Percentiles rank a stretch among this genome's conserved stretches.
phyloP scores from a whole-genome alignment of 768 basidiomycete species.

The Peribolospora baueri region DNA sequence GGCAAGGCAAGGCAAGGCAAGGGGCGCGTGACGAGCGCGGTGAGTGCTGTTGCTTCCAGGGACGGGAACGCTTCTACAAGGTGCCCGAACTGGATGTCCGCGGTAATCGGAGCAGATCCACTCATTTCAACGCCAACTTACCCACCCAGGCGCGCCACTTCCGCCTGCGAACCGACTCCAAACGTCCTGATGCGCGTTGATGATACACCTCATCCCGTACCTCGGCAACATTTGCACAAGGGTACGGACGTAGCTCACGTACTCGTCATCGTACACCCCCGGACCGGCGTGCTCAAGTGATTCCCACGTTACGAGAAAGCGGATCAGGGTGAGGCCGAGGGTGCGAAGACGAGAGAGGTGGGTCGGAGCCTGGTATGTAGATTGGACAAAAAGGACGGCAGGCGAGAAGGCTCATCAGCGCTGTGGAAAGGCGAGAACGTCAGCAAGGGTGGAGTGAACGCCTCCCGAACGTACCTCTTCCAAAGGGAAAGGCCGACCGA shows the following conservation, averaged over 20 bases:
- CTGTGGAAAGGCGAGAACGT: not conserved
- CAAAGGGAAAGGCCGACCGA: conserved; percentile 73
- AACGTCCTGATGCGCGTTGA: conserved; percentile 53
- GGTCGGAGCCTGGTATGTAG: not conserved
- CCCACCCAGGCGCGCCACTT: too few relatives aligned
- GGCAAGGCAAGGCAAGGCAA: conserved; percentile 14
- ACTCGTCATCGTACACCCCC: conserved; percentile 67
- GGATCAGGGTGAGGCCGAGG: conserved; percentile 10
- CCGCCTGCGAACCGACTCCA: too few relatives aligned
- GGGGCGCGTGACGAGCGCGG: conserved; percentile 89
- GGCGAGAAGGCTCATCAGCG: too few relatives aligned
- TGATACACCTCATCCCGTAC: conserved; percentile 48
- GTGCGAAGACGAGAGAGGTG: conserved; percentile 8
- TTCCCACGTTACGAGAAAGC: conserved; percentile 86
- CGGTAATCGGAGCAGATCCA: not conserved
- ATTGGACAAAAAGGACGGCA: too few relatives aligned
- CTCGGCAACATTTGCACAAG: conserved; percentile 44
- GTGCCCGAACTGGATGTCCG: conserved; percentile 76
- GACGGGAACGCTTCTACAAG: too few relatives aligned
- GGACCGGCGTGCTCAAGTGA: conserved; percentile 80
- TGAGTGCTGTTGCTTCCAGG: too few relatives aligned
- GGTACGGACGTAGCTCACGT: conserved; percentile 48
- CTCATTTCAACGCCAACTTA: not conserved
- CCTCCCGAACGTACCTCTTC: conserved; percentile 61
- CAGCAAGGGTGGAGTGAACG: not conserved